Evolutionary conservation across 2,329 filamentous ascomycete genomes (phyloP), one percentile per base, ranked within the genome.

Genomic region (Stagonosporopsis chrysanthemi): DNA sequence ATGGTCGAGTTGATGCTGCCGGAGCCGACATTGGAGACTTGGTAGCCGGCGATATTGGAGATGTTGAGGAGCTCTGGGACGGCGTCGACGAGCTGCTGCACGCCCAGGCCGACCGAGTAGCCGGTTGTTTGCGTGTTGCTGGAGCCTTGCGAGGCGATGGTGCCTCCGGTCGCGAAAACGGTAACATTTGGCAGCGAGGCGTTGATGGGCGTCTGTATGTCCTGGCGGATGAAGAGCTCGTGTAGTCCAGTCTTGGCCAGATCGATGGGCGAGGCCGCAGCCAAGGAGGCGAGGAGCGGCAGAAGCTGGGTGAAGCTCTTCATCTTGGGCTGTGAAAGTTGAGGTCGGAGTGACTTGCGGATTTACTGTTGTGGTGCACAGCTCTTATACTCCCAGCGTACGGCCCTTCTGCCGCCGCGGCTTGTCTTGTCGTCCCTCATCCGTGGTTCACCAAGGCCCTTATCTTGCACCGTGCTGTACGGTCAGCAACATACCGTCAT

Each of bases 141-240:
- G n/a, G 69, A 71, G 1, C 80, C 81, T 56, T 80, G 78, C 2
- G 83, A 83, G 14, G 85, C 85, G 44, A 87, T 87, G 9, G 85
- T 88, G 33, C 85, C 85, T 15, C 84, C 84, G 6, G 82, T 85
- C 6, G 80, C 81, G 61, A 83, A 84, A 59, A 86, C 83, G 56
- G 83, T 86, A 48, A 86, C 75, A 64, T 85, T 85, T 9, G 83
- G 83, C 0, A 85, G 77, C 31, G 75, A 78, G n/a, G 75, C 73
- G 55, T 82, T 81, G 54, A 77, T 66, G 28, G 71, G 58, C 8
- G 71, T 67, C 47, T 74, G 62, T 36, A 73, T 63, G 38, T 75
- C 70, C 52, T 74, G 69, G 23, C 72, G 65, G 8, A 64, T 45
- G 39, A 72, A 69, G 2, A 75, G 61, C 17, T 62, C 55, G 54